These are phyloP conservation scores for Colletotrichum sp. DNA, from an alignment of 2,329 filamentous ascomycete genomes.

Conservation along the genomic window DNA sequence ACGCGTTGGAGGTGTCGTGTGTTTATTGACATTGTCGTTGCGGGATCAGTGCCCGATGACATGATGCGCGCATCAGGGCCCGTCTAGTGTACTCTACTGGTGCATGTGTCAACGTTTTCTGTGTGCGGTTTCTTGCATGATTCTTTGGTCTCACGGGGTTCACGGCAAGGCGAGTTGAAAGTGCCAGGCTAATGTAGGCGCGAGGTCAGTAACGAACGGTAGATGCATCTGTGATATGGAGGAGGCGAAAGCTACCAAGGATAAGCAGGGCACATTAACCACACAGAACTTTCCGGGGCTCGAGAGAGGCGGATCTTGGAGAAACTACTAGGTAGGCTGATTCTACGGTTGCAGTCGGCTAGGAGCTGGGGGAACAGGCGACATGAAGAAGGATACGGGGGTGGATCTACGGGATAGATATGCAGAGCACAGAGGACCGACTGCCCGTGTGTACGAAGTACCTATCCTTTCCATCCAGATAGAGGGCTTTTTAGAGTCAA, in stretches of 20 bases:
- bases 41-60: neutral
- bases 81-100: neutral
- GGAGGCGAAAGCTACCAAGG: neutral
- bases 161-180: neutral
- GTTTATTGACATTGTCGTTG: neutral
- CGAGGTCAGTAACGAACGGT: neutral
- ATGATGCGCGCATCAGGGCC: neutral
- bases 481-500: neutral
- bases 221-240: neutral
- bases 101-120: neutral
- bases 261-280: neutral
- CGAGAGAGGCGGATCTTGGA: neutral
- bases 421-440: neutral
- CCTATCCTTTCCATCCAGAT: neutral
- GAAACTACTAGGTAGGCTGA: neutral
- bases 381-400: constrained; percentile 6
- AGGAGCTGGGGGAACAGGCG: neutral
- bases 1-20: neutral
- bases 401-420: constrained; percentile 10
- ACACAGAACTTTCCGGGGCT: neutral
- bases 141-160: neutral
- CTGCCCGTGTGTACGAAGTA: neutral
- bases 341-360: constrained; percentile 1
- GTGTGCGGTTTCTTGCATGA: neutral
- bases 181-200: constrained; percentile 6